Evolutionary conservation across 768 basidiomycete genomes (phyloP).

Genomic region (Calocybe gangraenosa): DNA sequence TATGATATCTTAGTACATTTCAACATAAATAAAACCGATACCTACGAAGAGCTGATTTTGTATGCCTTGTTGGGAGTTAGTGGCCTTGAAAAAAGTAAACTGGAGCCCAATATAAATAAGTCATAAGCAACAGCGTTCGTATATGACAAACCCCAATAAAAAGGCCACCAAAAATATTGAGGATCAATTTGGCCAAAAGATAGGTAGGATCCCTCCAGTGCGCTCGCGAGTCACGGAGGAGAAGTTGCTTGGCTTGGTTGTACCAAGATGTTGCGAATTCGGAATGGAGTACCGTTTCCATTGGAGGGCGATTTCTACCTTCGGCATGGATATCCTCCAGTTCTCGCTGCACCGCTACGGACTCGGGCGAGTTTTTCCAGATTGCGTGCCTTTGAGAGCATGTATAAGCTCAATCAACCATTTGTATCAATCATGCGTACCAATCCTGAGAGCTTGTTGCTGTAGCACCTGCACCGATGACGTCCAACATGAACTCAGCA

Average conservation of each 20-base stretch:
- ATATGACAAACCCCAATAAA: slow-evolving; percentile 39
- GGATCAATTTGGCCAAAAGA: slow-evolving; percentile 50
- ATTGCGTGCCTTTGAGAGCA: slow-evolving; percentile 17
- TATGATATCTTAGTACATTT: neutral
- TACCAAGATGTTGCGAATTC: slow-evolving; percentile 53
- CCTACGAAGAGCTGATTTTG: slow-evolving; percentile 67
- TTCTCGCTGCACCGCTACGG: slow-evolving; percentile 22
- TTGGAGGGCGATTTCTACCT: slow-evolving; percentile 40
- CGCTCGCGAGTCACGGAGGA: slow-evolving; percentile 37
- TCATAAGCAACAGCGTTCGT: slow-evolving; percentile 10
- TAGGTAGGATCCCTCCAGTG: slow-evolving; percentile 64
- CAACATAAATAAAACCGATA: slow-evolving; percentile 2
- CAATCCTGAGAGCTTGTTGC: slow-evolving; percentile 52
- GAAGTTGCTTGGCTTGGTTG: slow-evolving; percentile 39
- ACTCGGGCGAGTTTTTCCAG: slow-evolving; percentile 46
- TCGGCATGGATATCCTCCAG: slow-evolving; percentile 48
- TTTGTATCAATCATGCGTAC: slow-evolving; percentile 29
- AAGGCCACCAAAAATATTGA: slow-evolving; percentile 51
- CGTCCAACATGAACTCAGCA: slow-evolving; percentile 63
- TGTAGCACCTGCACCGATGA: slow-evolving; percentile 70
- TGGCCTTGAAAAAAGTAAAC: slow-evolving; percentile 63
- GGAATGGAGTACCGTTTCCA: slow-evolving; percentile 31
- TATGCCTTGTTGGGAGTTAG: slow-evolving; percentile 48
- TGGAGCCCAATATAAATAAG: slow-evolving; percentile 7
- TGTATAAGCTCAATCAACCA: neutral